Conservation (phyloP, 2,329 filamentous ascomycete genomes). For the Dactylellina haptotyla region DNA sequence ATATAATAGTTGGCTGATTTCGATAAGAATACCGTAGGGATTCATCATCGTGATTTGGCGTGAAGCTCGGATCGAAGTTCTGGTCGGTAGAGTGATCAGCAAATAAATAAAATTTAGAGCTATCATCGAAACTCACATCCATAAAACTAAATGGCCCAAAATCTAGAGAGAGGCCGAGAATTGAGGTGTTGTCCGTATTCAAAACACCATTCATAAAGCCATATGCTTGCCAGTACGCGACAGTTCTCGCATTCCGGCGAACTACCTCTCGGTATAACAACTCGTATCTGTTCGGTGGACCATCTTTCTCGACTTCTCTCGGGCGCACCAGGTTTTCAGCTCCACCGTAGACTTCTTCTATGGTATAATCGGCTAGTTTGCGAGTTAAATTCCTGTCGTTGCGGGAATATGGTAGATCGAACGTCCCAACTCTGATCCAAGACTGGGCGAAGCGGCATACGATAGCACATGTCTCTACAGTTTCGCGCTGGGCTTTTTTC, state of each 20-base stretch:
- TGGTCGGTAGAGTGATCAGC: conserved; percentile 6
- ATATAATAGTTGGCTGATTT: conserved; percentile 94
- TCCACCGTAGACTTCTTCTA: conserved; percentile 80
- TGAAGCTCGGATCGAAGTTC: conserved; percentile 93
- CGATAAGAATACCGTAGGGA: conserved; percentile 88
- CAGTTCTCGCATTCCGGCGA: conserved; percentile 83
- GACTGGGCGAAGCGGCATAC: conserved; percentile 89
- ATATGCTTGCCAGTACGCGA: conserved; percentile 95
- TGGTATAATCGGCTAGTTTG: conserved; percentile 80
- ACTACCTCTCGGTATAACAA: conserved; percentile 88
- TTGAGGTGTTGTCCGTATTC: conserved; percentile 96
- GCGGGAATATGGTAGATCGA: conserved; percentile 86
- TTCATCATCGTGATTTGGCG: conserved; percentile 94
- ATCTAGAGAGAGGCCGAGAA: conserved; percentile 88
- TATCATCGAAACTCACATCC: conserved; percentile 65
- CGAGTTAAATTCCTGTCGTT: conserved; percentile 80
- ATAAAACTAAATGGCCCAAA: conserved; percentile 98
- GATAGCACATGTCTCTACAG: conserved; percentile 87
- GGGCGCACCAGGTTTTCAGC: conserved; percentile 67
- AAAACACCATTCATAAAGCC: conserved; percentile 99
- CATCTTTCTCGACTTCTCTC: conserved; percentile 71
- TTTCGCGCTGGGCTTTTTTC: conserved; percentile 78
- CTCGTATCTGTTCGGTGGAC: conserved; percentile 82
- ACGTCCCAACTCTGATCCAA: conserved; percentile 94
- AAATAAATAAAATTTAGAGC: not conserved